Evolutionary conservation across 2,329 filamentous ascomycete species (phyloP).

Genomic region (Aspergillus pseudoviridinutans): DNA sequence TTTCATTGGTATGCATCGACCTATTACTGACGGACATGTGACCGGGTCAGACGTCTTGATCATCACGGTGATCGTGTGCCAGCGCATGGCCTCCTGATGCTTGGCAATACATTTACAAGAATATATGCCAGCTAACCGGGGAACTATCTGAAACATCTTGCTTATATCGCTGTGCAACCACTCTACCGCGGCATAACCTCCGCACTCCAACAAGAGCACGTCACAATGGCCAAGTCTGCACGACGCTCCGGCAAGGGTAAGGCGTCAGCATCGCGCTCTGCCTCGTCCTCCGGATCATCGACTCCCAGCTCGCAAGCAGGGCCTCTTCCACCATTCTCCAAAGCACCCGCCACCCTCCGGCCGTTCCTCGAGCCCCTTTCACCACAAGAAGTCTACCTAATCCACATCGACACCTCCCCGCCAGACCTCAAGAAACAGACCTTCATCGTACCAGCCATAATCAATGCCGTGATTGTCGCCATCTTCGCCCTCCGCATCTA

Average conservation of each 20-base stretch:
- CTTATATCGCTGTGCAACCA: not conserved
- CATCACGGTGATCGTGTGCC: conserved; percentile 7
- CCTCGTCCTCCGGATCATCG: conserved; percentile 26
- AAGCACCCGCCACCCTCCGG: conserved; percentile 58
- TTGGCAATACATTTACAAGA: not conserved
- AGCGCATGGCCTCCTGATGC: not conserved
- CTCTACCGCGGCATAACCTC: not conserved
- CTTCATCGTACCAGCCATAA: conserved; percentile 71
- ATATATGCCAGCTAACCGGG: not conserved
- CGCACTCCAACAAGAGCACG: not conserved
- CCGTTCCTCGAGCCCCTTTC: conserved; percentile 66
- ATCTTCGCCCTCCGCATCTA: conserved; percentile 67
- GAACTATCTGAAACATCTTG: not conserved
- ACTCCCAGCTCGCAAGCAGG: conserved; percentile 31
- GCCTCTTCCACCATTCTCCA: conserved; percentile 64
- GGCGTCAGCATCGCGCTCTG: conserved; percentile 18
- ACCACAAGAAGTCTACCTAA: conserved; percentile 71
- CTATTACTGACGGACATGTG: conserved; percentile 14
- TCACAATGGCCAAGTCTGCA: conserved; percentile 32
- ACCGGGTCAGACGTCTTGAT: conserved; percentile 16
- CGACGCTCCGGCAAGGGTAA: conserved; percentile 28
- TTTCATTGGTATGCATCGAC: not conserved
- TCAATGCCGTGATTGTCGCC: conserved; percentile 66
- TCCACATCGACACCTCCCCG: conserved; percentile 73
- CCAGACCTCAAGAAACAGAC: conserved; percentile 72